Evolutionary conservation across 352 stramenopile species (phyloP).

Genomic region (Phytophthora constricta): DNA sequence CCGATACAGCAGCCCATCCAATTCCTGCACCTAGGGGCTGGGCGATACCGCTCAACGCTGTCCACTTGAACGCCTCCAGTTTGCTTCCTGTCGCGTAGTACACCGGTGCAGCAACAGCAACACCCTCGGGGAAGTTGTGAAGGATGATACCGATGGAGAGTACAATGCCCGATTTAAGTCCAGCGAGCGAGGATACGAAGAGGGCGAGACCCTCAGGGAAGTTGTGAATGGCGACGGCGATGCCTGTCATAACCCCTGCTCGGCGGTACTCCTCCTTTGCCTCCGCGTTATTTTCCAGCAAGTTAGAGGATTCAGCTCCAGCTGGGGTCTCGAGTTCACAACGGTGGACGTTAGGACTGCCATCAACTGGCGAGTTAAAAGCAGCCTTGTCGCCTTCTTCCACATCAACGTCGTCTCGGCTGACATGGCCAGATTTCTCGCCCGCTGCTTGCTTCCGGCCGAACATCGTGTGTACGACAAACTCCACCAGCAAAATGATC

Average conservation of each 20-base stretch:
- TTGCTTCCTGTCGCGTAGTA: constrained; percentile 97
- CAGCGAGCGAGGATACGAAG: constrained; percentile 93
- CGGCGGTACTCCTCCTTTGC: constrained; percentile 67
- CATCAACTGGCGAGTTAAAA: constrained; percentile 27
- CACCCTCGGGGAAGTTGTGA: constrained; percentile 97
- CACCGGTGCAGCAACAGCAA: constrained; percentile 95
- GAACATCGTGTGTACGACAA: constrained; percentile 53
- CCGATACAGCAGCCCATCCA: constrained; percentile 57
- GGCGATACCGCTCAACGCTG: constrained; percentile 86
- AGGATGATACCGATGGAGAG: constrained; percentile 96
- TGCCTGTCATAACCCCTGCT: constrained; percentile 92
- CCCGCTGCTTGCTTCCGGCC: constrained; percentile 28
- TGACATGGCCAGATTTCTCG: constrained; percentile 8
- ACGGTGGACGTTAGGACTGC: constrained; percentile 29
- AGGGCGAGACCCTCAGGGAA: constrained; percentile 97
- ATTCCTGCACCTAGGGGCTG: constrained; percentile 93
- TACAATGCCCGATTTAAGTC: constrained; percentile 89
- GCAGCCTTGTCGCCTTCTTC: constrained; percentile 24
- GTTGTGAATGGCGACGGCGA: constrained; percentile 97
- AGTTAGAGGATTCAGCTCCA: constrained; percentile 13
- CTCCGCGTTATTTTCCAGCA: constrained; percentile 26
- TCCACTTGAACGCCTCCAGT: constrained; percentile 93
- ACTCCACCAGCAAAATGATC: constrained; percentile 70
- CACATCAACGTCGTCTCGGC: constrained; percentile 8
- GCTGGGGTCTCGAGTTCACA: constrained; percentile 36